Evolutionary conservation across 306 rosid genomes (phyloP).

Genomic region (Prunus fruticosa): DNA sequence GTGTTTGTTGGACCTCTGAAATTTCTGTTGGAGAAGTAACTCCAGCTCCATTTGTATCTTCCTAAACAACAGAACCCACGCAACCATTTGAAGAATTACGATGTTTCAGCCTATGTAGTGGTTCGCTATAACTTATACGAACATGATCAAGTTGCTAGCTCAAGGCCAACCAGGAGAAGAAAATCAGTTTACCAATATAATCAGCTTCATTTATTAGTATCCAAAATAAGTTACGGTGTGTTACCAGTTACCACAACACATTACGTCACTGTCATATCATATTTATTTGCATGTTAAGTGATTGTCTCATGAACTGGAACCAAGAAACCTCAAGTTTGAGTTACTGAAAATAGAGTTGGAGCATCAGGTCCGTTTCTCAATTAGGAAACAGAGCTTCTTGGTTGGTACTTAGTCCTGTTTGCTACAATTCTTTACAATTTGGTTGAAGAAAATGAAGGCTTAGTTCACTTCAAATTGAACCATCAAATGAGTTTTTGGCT

Average conservation of each 20-base stretch:
- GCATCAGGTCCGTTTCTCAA: neutral
- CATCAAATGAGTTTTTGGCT: neutral
- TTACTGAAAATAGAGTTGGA: neutral
- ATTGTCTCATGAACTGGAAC: neutral
- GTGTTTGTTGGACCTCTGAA: constrained; percentile 52
- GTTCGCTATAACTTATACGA: no score
- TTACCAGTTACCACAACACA: no score
- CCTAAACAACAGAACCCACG: constrained; percentile 38
- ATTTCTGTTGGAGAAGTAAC: constrained; percentile 50
- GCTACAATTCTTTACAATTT: no score
- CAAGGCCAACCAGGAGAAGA: no score
- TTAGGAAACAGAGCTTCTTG: neutral
- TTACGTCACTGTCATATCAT: neutral
- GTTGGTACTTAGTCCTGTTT: neutral
- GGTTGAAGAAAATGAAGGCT: neutral
- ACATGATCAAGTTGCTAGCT: no score
- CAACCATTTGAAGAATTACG: neutral
- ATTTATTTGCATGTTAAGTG: neutral
- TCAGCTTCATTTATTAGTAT: no score
- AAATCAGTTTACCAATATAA: no score
- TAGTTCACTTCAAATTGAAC: neutral
- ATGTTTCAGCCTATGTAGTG: neutral
- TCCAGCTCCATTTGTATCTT: constrained; percentile 61
- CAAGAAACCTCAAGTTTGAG: neutral
- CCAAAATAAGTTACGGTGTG: no score